A percentile compares a stretch with the other conserved stretches of the same genome.
Conservation (phyloP, 768 basidiomycete species). For the Leucocoprinus birnbaumii region DNA sequence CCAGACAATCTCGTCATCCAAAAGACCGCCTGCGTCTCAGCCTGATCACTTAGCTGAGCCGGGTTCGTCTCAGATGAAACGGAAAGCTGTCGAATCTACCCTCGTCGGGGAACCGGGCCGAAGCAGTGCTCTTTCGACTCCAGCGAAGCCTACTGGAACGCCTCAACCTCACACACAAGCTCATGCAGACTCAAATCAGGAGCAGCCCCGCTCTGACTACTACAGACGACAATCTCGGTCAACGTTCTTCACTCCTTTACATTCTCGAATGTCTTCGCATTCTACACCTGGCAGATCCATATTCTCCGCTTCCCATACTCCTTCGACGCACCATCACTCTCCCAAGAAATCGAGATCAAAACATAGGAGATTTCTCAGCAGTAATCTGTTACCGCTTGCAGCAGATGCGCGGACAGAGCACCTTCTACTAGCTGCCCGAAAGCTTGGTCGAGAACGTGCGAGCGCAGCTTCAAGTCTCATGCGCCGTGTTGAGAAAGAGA, state of each 20-base stretch:
- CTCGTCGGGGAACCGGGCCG: neutral
- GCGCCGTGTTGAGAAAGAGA: conserved; percentile 33
- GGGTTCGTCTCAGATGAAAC: conserved; percentile 19
- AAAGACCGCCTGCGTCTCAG: neutral
- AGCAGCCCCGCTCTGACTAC: neutral
- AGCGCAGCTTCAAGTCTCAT: conserved; percentile 51
- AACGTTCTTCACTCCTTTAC: conserved; percentile 2
- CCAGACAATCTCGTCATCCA: conserved; percentile 1
- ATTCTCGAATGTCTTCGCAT: neutral
- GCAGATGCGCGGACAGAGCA: conserved; percentile 73
- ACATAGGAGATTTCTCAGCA: conserved; percentile 12
- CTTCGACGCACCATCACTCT: conserved; percentile 11
- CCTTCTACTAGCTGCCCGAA: conserved; percentile 68
- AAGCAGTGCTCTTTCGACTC: neutral
- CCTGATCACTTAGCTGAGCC: neutral
- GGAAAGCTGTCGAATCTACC: conserved; percentile 14
- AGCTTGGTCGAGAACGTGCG: conserved; percentile 60
- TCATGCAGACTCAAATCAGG: neutral
- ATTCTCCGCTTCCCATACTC: conserved; percentile 15
- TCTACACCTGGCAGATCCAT: conserved; percentile 6
- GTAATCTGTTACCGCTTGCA: conserved; percentile 26
- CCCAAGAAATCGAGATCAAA: conserved; percentile 14
- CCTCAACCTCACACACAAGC: neutral
- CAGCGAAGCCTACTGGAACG: neutral
- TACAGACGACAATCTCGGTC: conserved; percentile 1